These are phyloP conservation scores for Nakaseomyces kungkrabaensis DNA, from an alignment of 1,139 yeast species.

Conservation along the genomic window DNA sequence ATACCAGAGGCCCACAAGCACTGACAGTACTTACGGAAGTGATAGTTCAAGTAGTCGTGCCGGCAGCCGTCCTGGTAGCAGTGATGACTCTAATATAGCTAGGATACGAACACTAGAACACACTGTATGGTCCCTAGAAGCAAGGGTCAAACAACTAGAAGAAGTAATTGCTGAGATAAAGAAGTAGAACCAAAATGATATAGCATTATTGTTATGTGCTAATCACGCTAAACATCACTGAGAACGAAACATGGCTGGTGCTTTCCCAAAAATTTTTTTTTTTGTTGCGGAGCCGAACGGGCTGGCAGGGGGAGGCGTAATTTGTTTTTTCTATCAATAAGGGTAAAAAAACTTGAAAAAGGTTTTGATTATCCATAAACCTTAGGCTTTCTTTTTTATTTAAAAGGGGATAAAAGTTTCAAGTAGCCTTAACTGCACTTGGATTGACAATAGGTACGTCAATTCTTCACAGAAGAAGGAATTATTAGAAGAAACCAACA, in stretches of 20 bases:
- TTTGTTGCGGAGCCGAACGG: no score
- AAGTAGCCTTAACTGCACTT: no score
- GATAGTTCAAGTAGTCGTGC: neutral
- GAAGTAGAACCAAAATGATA: no score
- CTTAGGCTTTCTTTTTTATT: neutral
- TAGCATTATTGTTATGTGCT: no score
- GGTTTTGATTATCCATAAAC: no score
- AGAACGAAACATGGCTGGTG: neutral
- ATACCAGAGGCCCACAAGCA: neutral
- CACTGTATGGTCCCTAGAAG: conserved; percentile 53
- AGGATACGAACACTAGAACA: neutral
- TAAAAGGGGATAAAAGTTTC: neutral
- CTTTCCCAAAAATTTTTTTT: neutral
- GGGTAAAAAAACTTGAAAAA: neutral
- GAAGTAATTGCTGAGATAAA: conserved; percentile 68
- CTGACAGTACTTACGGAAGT: neutral
- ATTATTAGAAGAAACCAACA: conserved; percentile 23
- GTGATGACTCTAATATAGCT: neutral
- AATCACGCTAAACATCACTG: neutral
- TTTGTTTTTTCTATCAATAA: no score
- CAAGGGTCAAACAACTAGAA: conserved; percentile 37
- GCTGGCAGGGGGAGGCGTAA: neutral
- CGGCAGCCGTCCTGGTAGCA: neutral
- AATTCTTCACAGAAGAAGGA: no score
- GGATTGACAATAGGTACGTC: no score